phyloP scores from a whole-genome alignment of 2,329 filamentous ascomycete genomes.

The Apiospora marii region DNA sequence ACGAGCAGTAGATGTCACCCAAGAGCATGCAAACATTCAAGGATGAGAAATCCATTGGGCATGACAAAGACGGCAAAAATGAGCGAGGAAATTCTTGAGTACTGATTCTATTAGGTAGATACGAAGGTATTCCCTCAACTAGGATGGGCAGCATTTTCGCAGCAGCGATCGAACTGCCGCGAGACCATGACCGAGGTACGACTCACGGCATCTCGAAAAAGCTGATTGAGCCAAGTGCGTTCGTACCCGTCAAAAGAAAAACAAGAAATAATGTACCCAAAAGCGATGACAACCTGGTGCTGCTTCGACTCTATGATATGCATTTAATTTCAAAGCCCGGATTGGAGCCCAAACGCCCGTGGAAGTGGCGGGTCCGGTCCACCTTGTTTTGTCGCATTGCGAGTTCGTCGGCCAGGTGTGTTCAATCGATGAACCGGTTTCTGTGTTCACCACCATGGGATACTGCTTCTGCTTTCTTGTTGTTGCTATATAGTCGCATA shows the following conservation, averaged over 20 bases:
- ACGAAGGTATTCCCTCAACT: not conserved
- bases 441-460: not conserved
- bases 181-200: not conserved
- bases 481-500: conserved; percentile 12
- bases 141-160: not conserved
- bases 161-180: not conserved
- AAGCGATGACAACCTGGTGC: not conserved
- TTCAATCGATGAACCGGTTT: conserved; percentile 11
- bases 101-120: not conserved
- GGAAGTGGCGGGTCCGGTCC: not conserved
- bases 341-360: not conserved
- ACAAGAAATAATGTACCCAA: not conserved
- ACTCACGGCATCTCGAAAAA: not conserved
- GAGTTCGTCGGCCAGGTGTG: not conserved
- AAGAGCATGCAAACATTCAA: not conserved
- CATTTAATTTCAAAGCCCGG: not conserved
- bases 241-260: not conserved
- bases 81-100: not conserved
- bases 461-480: not conserved
- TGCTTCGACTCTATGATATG: not conserved
- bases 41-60: not conserved
- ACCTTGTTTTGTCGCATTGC: conserved; percentile 7
- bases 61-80: not conserved
- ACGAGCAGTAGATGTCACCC: not conserved
- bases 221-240: not conserved